Percentiles rank a stretch among this genome's conserved stretches.
phyloP scores from a whole-genome alignment of 257 asterid species.

The Solanum arcanum region DNA sequence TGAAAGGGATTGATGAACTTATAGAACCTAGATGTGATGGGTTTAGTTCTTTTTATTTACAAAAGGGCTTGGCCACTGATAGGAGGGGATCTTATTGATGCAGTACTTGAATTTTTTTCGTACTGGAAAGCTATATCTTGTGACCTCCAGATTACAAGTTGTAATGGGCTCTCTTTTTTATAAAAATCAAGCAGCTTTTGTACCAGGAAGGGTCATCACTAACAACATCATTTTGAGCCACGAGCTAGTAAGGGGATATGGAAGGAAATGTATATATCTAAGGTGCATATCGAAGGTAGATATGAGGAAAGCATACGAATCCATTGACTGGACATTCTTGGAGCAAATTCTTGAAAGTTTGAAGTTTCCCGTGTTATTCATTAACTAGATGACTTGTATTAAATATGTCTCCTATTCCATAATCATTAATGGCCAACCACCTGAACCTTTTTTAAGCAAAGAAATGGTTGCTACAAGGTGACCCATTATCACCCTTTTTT shows the following conservation, averaged over 20 bases:
- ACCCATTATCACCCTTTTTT: background rate
- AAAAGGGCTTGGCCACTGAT: no score
- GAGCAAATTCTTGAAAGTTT: background rate
- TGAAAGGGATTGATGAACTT: no score
- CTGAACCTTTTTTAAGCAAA: background rate
- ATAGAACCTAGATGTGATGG: no score
- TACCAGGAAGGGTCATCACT: no score
- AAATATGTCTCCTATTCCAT: background rate
- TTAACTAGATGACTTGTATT: background rate
- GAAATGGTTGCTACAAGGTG: background rate
- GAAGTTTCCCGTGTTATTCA: background rate
- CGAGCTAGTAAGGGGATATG: background rate
- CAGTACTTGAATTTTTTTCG: no score
- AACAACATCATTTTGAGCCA: background rate
- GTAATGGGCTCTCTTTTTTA: no score
- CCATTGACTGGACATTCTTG: background rate
- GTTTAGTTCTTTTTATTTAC: no score
- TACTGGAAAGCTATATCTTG: no score
- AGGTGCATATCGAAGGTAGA: background rate
- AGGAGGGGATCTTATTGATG: no score
- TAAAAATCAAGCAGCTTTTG: no score
- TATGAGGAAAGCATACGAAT: background rate
- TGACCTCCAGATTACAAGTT: no score
- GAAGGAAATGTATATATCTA: background rate
- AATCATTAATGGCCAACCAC: no score